Evolutionary conservation across 768 basidiomycete genomes (phyloP).

Genomic region (Mycena floridula): DNA sequence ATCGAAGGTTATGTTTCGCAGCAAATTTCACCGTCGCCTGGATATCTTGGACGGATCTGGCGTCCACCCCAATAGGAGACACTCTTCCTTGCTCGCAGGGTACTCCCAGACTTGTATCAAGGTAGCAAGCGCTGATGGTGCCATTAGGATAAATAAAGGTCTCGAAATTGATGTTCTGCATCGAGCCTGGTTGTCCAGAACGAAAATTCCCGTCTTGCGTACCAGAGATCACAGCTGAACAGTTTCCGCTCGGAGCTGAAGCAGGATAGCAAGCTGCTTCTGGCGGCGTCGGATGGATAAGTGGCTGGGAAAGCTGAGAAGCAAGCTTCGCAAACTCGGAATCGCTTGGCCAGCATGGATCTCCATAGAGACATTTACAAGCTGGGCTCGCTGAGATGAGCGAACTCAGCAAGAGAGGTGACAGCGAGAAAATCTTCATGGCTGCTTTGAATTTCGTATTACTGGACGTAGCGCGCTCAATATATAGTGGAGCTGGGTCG

Average conservation of each 20-base stretch:
- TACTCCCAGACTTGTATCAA: too few relatives aligned
- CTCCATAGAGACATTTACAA: background rate
- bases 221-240: background rate
- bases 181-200: background rate
- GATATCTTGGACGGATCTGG: too few relatives aligned
- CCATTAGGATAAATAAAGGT: background rate
- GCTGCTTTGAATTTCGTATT: too few relatives aligned
- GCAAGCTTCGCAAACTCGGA: background rate
- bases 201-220: background rate
- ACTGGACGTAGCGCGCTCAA: too few relatives aligned
- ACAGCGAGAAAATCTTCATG: too few relatives aligned
- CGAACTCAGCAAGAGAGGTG: too few relatives aligned
- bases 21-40: conserved; percentile 17
- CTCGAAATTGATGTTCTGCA: background rate
- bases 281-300: background rate
- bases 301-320: background rate
- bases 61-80: too few relatives aligned
- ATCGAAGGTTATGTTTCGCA: conserved; percentile 5
- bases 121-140: conserved; percentile 36
- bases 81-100: too few relatives aligned
- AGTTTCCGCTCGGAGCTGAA: background rate
- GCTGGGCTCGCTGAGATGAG: too few relatives aligned
- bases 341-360: background rate
- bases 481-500: too few relatives aligned
- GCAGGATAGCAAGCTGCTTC: background rate